Evolutionary conservation across 805 yeast genomes (phyloP), one percentile per base, ranked within the genome.

Genomic region (Metschnikowia kofuensis): DNA sequence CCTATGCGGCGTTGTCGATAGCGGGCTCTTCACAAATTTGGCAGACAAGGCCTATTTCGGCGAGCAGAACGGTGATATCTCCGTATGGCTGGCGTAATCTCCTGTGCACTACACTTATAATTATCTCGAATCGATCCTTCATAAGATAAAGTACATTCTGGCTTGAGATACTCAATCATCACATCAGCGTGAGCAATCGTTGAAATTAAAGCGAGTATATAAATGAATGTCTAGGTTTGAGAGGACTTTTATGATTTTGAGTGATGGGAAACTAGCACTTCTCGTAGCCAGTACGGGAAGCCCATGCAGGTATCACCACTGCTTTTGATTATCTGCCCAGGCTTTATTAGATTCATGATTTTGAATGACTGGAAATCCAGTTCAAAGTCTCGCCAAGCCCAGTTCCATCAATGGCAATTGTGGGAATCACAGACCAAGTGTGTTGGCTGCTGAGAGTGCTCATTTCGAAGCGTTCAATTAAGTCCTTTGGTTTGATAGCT

Each of bases 321-420:
- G 4, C 21, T 21, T 21, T 90, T 88, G 63, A 91, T 96, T 50
- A 90, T 77, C 6, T 97, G 97, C 21, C 21, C 21, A 21, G 21
- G 21, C 21, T 21, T 21, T 4, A 4, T 21, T 21, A 21, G 21
- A 72, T 91, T 88, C 60, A 97, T 92, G 61, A 99, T 99, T 79
- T 98, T 91, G 57, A 98, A 89, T 61, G 99, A 89, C 79, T 92
- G 97, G 71, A 94, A 92, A 78, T 87, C 69, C 92, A 85, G 58
- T 97, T 97, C 66, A 92, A 83, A 76, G 89, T 90, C 77, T 90
- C 97, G 63, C 97, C 90, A 73, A 92, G 88, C 79, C 92, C 98
- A 59, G 97, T 96, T 59, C 98, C 97, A 71, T 30, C 32, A 30
- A 30, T 30, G 12, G 32, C 32, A 12, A 30, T 30, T 12, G 32